Base-by-base conservation (phyloP, 768 basidiomycete genomes). In the Arthromyces matolae region DNA sequence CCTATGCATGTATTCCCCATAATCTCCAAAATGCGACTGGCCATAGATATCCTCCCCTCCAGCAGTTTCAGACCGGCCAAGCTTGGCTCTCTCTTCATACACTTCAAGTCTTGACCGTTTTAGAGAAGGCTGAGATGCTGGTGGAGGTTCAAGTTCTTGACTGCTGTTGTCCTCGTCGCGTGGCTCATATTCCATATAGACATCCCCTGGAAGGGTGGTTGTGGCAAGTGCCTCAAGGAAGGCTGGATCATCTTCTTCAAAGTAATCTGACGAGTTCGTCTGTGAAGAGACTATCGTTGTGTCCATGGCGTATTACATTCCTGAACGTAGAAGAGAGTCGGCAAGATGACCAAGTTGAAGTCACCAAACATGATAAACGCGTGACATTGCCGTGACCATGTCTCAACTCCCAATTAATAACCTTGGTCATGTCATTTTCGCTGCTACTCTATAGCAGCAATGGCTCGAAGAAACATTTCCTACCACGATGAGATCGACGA, bases 1-100 rank as follows among this genome's bases (percentile, higher is more conserved):
- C 50, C 93, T 75, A 2, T 75, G 66, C 90, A 96, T 92, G 60
- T 96, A 97, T 60, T 93, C 84, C 0, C 87, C 89, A 52, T 82
- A 90, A 1, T 80, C 81, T 12, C 90, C 93, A 62, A 94, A 97
- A 28, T 72, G 78, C 24, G 86, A 80, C 3, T 87, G 79, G 0
- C 86, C 89, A 61, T 94, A 96, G 8, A 79, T 75, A 19, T 74
- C 71, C 8, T 71, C 67, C 42, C 75, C 69, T 12, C 64, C 63
- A 18, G 47, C 16, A 8, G 55, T 45, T 18, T 47, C 35, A 13
- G 40, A 47, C 24, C 58, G 51, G 8, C 48, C 51, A 35, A 61
- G 50, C 4, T 47, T 23, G 42, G 40, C 52, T 20, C 45, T 45
- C 24, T 58, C 56, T 35, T 66, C 64, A 24, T 56, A 55, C 7